phyloP scores from a whole-genome alignment of 805 yeast species.

The Metschnikowia arizonensis region DNA sequence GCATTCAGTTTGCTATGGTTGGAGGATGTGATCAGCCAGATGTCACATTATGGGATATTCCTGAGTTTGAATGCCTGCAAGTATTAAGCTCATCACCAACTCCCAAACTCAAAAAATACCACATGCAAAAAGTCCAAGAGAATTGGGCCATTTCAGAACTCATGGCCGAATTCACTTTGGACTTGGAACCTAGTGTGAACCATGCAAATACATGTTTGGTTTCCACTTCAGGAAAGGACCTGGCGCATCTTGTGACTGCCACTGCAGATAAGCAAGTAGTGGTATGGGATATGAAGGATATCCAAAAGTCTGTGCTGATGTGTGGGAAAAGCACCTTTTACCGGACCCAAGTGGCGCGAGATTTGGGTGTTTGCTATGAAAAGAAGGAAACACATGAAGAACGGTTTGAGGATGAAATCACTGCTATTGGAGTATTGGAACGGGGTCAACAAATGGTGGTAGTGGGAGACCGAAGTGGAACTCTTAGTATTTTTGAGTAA shows the following conservation, averaged over 20 bases:
- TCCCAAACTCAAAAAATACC: conserved; percentile 24
- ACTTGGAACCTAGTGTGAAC: conserved; percentile 14
- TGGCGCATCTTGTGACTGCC: conserved; percentile 21
- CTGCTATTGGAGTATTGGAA: not conserved
- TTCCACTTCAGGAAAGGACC: not conserved
- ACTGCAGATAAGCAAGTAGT: conserved; percentile 27
- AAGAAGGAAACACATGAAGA: not conserved
- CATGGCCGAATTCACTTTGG: conserved; percentile 18
- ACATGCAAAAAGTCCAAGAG: conserved; percentile 21
- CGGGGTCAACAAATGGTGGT: not conserved
- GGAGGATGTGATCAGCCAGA: conserved; percentile 65
- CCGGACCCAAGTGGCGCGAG: conserved; percentile 13
- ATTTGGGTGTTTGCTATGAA: conserved; percentile 17
- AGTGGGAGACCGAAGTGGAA: conserved; percentile 1
- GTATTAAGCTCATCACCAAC: conserved; percentile 21
- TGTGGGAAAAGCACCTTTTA: conserved; percentile 7
- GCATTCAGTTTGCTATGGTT: conserved; percentile 47
- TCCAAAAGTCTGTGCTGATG: conserved; percentile 11
- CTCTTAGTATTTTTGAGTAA: not conserved
- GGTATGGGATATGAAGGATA: conserved; percentile 26
- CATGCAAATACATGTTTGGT: conserved; percentile 9
- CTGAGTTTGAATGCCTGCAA: conserved; percentile 53
- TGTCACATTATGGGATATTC: conserved; percentile 72
- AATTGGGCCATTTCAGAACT: conserved; percentile 19
- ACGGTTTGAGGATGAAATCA: not conserved